These are phyloP conservation scores for Sequoia sempervirens DNA, from an alignment of 75 land plant species.

Conservation along the genomic window DNA sequence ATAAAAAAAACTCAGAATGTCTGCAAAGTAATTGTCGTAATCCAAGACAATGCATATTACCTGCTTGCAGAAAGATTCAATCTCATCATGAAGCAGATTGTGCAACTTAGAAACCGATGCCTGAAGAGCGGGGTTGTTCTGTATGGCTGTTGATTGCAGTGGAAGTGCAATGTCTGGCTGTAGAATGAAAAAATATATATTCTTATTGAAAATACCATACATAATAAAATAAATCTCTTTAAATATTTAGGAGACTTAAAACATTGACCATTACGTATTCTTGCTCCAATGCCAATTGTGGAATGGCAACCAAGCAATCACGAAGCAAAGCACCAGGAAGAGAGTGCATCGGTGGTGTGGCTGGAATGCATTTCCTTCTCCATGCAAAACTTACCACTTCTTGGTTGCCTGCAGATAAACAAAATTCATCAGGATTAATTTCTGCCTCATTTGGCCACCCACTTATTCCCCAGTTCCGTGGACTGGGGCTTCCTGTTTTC, in stretches of 20 bases:
- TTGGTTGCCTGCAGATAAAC: constrained; percentile 37
- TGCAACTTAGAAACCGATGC: constrained; percentile 51
- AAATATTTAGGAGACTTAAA: not conserved
- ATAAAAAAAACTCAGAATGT: too few species aligned
- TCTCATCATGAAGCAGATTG: constrained; percentile 81
- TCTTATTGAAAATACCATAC: not conserved
- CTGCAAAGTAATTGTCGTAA: too few species aligned
- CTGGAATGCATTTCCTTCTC: constrained; percentile 54
- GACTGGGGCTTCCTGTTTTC: constrained; percentile 95
- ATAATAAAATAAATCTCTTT: not conserved
- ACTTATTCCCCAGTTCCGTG: constrained; percentile 82
- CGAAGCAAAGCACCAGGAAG: constrained; percentile 59
- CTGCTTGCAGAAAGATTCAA: constrained; percentile 84
- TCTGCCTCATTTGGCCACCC: constrained; percentile 63
- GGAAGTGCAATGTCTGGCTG: constrained; percentile 95
- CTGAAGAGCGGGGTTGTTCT: constrained; percentile 42
- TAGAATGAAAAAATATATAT: not conserved
- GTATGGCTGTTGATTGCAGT: constrained; percentile 53
- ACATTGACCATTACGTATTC: constrained; percentile 61
- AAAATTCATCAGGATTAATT: constrained; percentile 38
- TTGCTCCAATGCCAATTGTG: constrained; percentile 73
- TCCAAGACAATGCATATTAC: constrained; percentile 21
- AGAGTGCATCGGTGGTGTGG: constrained; percentile 53
- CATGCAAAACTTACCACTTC: constrained; percentile 72
- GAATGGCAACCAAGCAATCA: constrained; percentile 68